Conservation (phyloP, 805 yeast species). For the Limtongia smithiae region DNA sequence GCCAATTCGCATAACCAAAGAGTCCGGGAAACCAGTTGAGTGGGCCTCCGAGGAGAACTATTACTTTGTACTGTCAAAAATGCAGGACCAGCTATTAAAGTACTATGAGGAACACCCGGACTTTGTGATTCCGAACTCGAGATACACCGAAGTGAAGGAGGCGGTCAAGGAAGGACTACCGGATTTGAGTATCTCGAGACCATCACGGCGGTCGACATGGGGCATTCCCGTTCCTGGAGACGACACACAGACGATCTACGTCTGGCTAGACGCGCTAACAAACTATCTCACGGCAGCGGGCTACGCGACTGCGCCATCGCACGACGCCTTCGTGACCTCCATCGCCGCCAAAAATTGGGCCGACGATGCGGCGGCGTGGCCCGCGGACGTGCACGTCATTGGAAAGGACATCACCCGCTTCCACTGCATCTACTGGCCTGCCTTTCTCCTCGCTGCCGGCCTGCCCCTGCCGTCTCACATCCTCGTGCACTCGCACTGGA, state of each 20-base stretch:
- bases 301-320: constrained; percentile 42
- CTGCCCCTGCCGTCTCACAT: constrained; percentile 66
- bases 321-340: constrained; percentile 28
- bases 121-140: constrained; percentile 65
- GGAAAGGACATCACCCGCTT: constrained; percentile 90
- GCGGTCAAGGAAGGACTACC: constrained; percentile 52
- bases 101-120: constrained; percentile 48
- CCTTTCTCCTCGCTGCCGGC: constrained; percentile 78
- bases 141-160: constrained; percentile 50
- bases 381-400: constrained; percentile 68
- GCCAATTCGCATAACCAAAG: constrained; percentile 43
- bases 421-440: constrained; percentile 94
- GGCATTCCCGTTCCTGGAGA: constrained; percentile 87
- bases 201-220: constrained; percentile 74
- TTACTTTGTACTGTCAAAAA: constrained; percentile 69
- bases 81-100: constrained; percentile 53
- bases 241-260: constrained; percentile 74
- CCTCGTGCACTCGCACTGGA: constrained; percentile 93
- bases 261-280: constrained; percentile 93
- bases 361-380: constrained; percentile 45
- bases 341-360: neutral
- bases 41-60: constrained; percentile 80
- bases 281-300: constrained; percentile 78
- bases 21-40: constrained; percentile 71
- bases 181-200: constrained; percentile 87